These are phyloP conservation scores for Sugiyamaella mastotermitis DNA, from an alignment of 805 yeast species.

Conservation along the genomic window DNA sequence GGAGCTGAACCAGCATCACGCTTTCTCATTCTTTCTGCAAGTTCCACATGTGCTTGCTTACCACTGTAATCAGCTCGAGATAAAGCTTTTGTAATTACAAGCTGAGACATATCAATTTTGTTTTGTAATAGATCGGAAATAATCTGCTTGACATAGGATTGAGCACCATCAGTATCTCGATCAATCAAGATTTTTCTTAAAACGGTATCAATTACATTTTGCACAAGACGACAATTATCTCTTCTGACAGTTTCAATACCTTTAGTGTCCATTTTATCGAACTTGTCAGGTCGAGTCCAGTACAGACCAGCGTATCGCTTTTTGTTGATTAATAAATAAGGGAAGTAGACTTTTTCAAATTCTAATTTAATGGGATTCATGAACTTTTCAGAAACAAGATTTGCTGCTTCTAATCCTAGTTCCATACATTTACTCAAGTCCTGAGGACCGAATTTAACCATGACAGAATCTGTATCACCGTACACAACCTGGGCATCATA, in stretches of 20 bases:
- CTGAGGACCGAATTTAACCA: slow-evolving; percentile 90
- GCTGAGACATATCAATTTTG: slow-evolving; percentile 83
- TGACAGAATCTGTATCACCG: slow-evolving; percentile 99
- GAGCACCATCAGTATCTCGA: slow-evolving; percentile 80
- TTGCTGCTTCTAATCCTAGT: slow-evolving; percentile 93
- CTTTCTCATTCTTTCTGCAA: slow-evolving; percentile 92
- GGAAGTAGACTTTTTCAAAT: slow-evolving; percentile 94
- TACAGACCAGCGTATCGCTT: slow-evolving; percentile 95
- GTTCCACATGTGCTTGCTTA: slow-evolving; percentile 94
- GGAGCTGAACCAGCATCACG: slow-evolving; percentile 99
- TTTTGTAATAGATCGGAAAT: slow-evolving; percentile 89
- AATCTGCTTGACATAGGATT: slow-evolving; percentile 74
- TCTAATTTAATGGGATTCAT: slow-evolving; percentile 86
- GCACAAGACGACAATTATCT: slow-evolving; percentile 93
- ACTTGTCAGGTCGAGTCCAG: slow-evolving; percentile 91
- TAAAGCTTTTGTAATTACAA: slow-evolving; percentile 89
- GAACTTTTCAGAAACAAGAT: slow-evolving; percentile 69
- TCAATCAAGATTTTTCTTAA: slow-evolving; percentile 79
- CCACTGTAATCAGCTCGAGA: slow-evolving; percentile 88
- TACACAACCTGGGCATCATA: slow-evolving; percentile 87
- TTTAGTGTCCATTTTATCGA: slow-evolving; percentile 95
- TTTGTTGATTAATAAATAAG: slow-evolving; percentile 88
- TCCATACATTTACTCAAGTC: slow-evolving; percentile 83
- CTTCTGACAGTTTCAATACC: slow-evolving; percentile 98
- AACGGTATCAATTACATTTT: slow-evolving; percentile 88